These are phyloP conservation scores for Xylariales sp. DNA, from an alignment of 2,329 filamentous ascomycete species.

Conservation along the genomic window DNA sequence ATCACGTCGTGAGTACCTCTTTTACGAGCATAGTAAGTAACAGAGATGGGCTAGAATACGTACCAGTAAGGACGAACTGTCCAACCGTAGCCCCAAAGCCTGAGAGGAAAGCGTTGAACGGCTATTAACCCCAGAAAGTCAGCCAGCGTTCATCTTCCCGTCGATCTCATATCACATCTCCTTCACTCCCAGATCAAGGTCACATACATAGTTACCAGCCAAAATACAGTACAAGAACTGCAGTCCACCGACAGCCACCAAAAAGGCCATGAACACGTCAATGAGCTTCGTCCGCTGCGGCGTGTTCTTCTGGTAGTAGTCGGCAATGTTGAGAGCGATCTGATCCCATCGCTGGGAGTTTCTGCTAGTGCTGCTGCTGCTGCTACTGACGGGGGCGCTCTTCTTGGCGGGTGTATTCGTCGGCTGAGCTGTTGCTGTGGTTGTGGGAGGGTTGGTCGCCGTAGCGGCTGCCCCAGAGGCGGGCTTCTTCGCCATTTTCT, in stretches of 20 bases:
- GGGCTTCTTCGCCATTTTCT: conserved; percentile 6
- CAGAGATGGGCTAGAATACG: conserved; percentile 21
- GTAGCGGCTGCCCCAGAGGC: conserved; percentile 14
- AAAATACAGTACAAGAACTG: conserved; percentile 93
- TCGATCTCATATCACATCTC: too few species aligned
- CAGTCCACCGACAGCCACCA: conserved; percentile 78
- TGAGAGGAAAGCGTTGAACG: conserved; percentile 97
- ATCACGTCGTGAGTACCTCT: conserved; percentile 8
- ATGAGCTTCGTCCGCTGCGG: conserved; percentile 89
- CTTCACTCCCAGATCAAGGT: too few species aligned
- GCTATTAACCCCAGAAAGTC: conserved; percentile 52
- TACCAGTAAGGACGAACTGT: conserved; percentile 93
- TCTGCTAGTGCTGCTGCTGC: too few species aligned
- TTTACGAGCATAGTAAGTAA: background rate
- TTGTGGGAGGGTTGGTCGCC: conserved; percentile 14
- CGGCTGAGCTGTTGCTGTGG: conserved; percentile 11
- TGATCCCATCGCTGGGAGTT: conserved; percentile 40
- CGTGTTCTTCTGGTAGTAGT: conserved; percentile 75
- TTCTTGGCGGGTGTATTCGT: conserved; percentile 15
- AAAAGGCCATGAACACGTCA: conserved; percentile 84
- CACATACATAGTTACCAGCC: conserved; percentile 87
- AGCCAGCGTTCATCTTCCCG: too few species aligned
- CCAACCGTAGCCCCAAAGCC: conserved; percentile 93
- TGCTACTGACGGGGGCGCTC: too few species aligned
- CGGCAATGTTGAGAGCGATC: conserved; percentile 66